Evolutionary conservation across 441 rosid species (phyloP).

Genomic region (Pelargonium fulgidum): DNA sequence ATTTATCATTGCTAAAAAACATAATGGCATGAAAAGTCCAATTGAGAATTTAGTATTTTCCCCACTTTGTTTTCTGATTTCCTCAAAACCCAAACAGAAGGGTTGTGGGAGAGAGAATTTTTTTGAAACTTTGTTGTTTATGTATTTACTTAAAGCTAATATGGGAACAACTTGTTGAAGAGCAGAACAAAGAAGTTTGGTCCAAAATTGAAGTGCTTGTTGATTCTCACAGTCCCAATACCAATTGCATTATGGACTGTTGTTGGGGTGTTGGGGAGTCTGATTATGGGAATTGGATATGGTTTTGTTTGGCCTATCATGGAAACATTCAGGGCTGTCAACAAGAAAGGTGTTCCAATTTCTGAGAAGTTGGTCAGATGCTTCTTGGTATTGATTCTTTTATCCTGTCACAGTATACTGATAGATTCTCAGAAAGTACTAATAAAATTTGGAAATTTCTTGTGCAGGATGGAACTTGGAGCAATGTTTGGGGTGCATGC

Average conservation of each 20-base stretch:
- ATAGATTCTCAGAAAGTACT: no score
- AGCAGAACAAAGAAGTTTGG: constrained; percentile 1
- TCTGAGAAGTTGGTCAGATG: not conserved
- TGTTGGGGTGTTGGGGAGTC: not conserved
- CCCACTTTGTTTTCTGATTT: no score
- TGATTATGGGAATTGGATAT: not conserved
- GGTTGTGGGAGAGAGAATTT: no score
- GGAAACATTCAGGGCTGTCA: not conserved
- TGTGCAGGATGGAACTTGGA: constrained; percentile 7
- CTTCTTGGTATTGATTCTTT: not conserved
- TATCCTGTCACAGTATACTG: no score
- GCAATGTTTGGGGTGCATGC: constrained; percentile 18
- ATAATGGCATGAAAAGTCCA: no score
- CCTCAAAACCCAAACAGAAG: no score
- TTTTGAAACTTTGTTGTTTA: not conserved
- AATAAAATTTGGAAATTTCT: not conserved
- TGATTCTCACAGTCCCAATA: constrained; percentile 1
- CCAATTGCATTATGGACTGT: constrained; percentile 1
- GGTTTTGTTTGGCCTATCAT: constrained; percentile 5
- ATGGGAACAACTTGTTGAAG: not conserved
- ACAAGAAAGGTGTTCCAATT: not conserved
- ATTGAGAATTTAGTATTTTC: no score
- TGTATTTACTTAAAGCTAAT: not conserved
- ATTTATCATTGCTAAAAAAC: not conserved
- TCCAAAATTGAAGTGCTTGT: not conserved